Base-by-base conservation (phyloP, 176 grass and related monocot species). In the Triticum monococcum region DNA sequence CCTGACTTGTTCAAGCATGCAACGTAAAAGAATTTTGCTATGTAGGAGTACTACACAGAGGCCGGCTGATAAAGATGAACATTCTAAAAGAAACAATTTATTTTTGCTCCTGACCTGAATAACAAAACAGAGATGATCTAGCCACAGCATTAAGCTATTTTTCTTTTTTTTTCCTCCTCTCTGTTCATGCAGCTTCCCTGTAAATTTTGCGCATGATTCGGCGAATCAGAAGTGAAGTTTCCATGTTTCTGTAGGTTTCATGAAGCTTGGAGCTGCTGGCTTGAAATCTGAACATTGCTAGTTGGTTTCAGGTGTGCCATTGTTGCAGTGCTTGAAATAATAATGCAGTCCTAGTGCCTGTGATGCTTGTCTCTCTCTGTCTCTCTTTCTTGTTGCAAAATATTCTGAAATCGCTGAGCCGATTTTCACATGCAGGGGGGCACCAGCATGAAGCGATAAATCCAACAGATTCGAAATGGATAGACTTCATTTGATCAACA, bases 401-500 rank as follows among this genome's bases (percentile, higher is more conserved):
- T 37, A 57, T 56, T 69, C 18, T 38, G 22, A 71, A 16, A 83
- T 8, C 45, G 56, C 14, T 6, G 41, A 32, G 10, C 79, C 64
- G 52, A 78, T 79, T 87, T 87, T 59, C 80, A 8, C 36, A 32
- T 83, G 69, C 26, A 73, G 9, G 50, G 9, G 50, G 60, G 14
- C 57, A 18, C 16, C 24, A 57, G 74, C 65, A 89, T 37, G 38
- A 41, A 79, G 50, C 62, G 2, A 82, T 36, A 30, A 82, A 54
- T 35, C 89, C 20, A 33, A 22, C 57, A 79, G 38, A 68, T 75
- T 48, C 41, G 63, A 79, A 83, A 87, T 26, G 57, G 52, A 83
- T 74, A 46, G 59, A 81, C 63, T 64, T 12, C 16, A 82, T 30
- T 52, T 25, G 59, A 24, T 5, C 31, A 59, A 22, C 43, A 8